Evolutionary conservation across 1,284 basidiomycete genomes (phyloP), one percentile per base, ranked within the genome.

Genomic region (Vanrija pseudolonga): DNA sequence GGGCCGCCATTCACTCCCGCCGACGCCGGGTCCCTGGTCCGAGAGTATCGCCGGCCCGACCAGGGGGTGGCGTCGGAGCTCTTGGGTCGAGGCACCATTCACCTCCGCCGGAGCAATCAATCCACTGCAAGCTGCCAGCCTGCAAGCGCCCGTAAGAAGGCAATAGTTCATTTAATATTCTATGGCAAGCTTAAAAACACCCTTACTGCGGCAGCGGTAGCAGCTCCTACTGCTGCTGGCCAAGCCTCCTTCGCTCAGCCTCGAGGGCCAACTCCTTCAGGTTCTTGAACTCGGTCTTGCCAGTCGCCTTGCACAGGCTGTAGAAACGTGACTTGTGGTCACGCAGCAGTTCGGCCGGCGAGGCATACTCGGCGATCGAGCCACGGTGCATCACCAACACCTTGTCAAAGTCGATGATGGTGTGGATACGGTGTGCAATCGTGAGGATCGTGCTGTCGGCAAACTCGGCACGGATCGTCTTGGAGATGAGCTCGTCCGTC

Each of bases 361-460:
- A 84, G 66, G 89, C 90, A 65, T 86, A 92, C 68, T 95, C 91
- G 3, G 85, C 80, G 50, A 96, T 90, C 3, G 81, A 81, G 7
- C 80, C 80, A 55, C 70, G 67, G 59, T 77, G 77, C 68, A 80
- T 76, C n/a, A 79, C 76, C 6, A 76, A 55, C 19, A 90, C 89
- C 71, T 90, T 83, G 57, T 93, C 90, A n/a, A 93, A 83, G 39
- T 93, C 80, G 84, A 94, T 89, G 54, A 87, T 83, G 3, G 84
- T 86, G 46, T 83, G 81, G 47, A 87, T 77, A 28, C 85, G 76
- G 71, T 87, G 85, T 1, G 85, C 85, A 54, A 86, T 85, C 12
- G 78, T 80, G 22, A 76, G 41, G 45, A 76, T 83, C 0, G 84
- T 85, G 54, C 81, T 82, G 19, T 82, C 79, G 11, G 79, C 78